These are phyloP conservation scores for Beauveria rudraprayagi DNA, from an alignment of 2,329 filamentous ascomycete genomes.

Conservation along the genomic window DNA sequence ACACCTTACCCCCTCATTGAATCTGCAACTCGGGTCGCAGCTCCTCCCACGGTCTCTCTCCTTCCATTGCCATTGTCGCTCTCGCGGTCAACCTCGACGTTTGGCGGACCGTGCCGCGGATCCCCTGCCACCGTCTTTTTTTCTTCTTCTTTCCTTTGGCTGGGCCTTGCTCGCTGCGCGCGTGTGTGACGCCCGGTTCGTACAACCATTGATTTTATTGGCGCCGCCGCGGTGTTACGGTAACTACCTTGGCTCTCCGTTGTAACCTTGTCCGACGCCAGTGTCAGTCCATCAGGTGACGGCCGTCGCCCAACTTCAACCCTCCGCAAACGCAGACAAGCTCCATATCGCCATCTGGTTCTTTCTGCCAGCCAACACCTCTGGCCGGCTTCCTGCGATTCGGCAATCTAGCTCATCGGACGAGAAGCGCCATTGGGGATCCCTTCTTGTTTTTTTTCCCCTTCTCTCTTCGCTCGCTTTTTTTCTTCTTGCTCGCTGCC, in stretches of 20 bases:
- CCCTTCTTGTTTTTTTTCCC: neutral
- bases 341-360: neutral
- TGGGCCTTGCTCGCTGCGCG: neutral
- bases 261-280: neutral
- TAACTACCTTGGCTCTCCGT: neutral
- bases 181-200: neutral
- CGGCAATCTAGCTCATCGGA: neutral
- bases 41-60: too few relatives aligned
- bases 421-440: neutral
- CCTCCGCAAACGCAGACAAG: neutral
- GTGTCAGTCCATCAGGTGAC: slow-evolving; percentile 3
- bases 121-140: slow-evolving; percentile 4
- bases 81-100: too few relatives aligned
- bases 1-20: neutral
- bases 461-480: neutral
- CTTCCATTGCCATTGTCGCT: too few relatives aligned
- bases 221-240: slow-evolving; percentile 2
- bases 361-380: neutral
- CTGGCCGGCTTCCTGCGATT: neutral
- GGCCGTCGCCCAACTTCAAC: slow-evolving; percentile 2
- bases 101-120: neutral
- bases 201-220: neutral
- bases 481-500: neutral
- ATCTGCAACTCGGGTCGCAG: too few relatives aligned
- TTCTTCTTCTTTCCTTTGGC: too few relatives aligned